Evolutionary conservation across 2,329 filamentous ascomycete species (phyloP), one percentile per base, ranked within the genome.

Genomic region (Blumeriella jaapii): DNA sequence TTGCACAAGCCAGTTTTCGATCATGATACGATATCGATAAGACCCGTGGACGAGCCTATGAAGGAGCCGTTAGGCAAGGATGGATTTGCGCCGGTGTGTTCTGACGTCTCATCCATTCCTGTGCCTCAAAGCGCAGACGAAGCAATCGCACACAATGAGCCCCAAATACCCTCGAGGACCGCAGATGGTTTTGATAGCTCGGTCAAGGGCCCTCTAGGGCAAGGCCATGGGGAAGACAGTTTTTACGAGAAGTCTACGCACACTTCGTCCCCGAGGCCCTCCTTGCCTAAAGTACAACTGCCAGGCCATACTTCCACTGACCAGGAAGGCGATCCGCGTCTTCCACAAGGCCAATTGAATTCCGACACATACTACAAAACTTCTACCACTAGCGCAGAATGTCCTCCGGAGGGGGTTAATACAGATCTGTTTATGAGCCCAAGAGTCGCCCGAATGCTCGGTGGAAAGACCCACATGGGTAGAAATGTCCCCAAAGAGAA

Each of bases 361-460:
- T 50, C 49, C 6, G 51, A 53, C 24, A 49, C 49, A 3, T 55
- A 50, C 29, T 68, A 47, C 24, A 69, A 44, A 59, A 58, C 11
- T 51, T 57, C 23, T 19, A 13, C 26, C 13, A 18, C 34, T 25
- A 31, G 66, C 12, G 61, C 68, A n/a, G 40, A 68, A 11, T 16
- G 13, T n/a, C 18, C 12, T 7, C 64, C 72, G 3, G 68, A 74
- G 34, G 73, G 68, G 29, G 61, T 77, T 48, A 67, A 78, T 49
- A 65, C 67, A 4, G 67, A 74, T 44, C 55, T 80, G 0, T 81
- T 81, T 50, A 69, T 71, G 37, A 79, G 69, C 36, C 68, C 67
- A 3, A 64, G 63, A 36, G 68, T 77, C 13, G 68, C 72, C 17
- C 65, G 59, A 40, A 61, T 72, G 54, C 57, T 79, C 10, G 65